Evolutionary conservation across 345 rosid species (phyloP), one percentile per base, ranked within the genome.

Genomic region (Lagerstroemia speciosa): DNA sequence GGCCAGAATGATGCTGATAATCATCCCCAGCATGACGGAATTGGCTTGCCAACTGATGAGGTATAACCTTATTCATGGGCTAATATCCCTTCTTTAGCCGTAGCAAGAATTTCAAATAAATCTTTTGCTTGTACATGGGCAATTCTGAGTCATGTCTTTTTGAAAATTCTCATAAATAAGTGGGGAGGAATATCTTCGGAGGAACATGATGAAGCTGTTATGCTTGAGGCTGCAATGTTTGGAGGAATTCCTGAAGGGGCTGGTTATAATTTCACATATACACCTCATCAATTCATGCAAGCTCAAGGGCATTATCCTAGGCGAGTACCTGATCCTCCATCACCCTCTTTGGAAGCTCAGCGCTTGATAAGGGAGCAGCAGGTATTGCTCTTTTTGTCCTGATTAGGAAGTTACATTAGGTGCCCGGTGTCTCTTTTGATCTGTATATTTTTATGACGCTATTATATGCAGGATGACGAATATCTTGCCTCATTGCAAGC

Each of bases 151-250:
- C 61, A 45, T 60, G 67, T n/a, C 32, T 26, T 74, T 61, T 41
- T 46, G 73, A n/a, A 48, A 64, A 41, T 78, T 61, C 37, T 73
- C 62, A 63, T 69, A 72, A 73, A n/a, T 24, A 66, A 94, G 99
- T 95, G 99, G 98, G 99, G 99, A 73, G 97, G 98, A 84, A 88
- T 95, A 68, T 95, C 99, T 61, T 90, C 99, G 1, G 87, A 79
- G 87, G 99, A 95, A 76, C 99, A 92, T 76, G 99, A 92, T 82
- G 99, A 95, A 74, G 98, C 99, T 55, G 98, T 95, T 69, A 95
- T 95, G 99, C 99, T 95, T 36, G 99, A 95, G 79, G 98, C 99
- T 78, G 99, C 99, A 74, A 95, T 95, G 97, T 95, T 95, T 68
- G 99, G 99, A 73, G 99, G 99, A 71, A 78, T 95, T 73, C 96